These are phyloP conservation scores for Globisporangium splendens DNA, from an alignment of 352 stramenopile genomes.

Conservation along the genomic window DNA sequence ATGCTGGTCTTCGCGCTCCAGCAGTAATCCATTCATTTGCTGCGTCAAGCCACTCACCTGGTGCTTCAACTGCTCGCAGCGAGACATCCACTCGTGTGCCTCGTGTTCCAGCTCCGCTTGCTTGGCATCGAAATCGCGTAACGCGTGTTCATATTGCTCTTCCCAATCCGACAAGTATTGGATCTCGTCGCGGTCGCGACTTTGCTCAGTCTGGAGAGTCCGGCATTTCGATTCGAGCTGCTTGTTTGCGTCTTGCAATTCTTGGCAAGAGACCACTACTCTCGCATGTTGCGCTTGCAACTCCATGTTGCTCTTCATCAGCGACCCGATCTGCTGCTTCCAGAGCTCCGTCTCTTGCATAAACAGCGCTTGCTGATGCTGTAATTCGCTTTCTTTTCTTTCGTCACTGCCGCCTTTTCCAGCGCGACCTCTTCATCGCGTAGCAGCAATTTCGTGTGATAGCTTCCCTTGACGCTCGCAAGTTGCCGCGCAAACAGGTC, in stretches of 20 bases:
- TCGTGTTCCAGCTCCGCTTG: slow-evolving; percentile 4
- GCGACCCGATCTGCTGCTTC: slow-evolving; percentile 39
- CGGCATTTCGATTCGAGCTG: slow-evolving; percentile 15
- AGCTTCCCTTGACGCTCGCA: slow-evolving; percentile 38
- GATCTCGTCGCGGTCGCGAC: slow-evolving; percentile 10
- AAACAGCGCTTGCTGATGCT: slow-evolving; percentile 30
- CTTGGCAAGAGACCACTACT: slow-evolving; percentile 4
- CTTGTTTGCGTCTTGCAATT: not conserved
- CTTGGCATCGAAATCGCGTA: slow-evolving; percentile 9
- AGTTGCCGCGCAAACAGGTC: slow-evolving; percentile 37
- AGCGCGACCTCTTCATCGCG: slow-evolving; percentile 29
- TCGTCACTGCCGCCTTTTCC: slow-evolving; percentile 25
- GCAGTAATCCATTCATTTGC: slow-evolving; percentile 16
- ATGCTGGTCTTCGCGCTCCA: slow-evolving; percentile 21
- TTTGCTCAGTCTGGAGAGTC: slow-evolving; percentile 7
- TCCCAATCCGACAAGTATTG: slow-evolving; percentile 14
- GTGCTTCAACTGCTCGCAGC: slow-evolving; percentile 6
- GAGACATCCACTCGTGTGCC: slow-evolving; percentile 7
- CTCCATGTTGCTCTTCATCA: slow-evolving; percentile 41
- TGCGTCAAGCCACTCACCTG: slow-evolving; percentile 11
- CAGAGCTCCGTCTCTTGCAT: slow-evolving; percentile 31
- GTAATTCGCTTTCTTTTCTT: slow-evolving; percentile 29
- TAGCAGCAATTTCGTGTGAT: slow-evolving; percentile 35
- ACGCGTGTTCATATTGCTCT: slow-evolving; percentile 16
- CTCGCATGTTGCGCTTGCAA: slow-evolving; percentile 27